Base-by-base conservation (phyloP, 2,329 filamentous ascomycete genomes). In the Cercospora nicotianae region DNA sequence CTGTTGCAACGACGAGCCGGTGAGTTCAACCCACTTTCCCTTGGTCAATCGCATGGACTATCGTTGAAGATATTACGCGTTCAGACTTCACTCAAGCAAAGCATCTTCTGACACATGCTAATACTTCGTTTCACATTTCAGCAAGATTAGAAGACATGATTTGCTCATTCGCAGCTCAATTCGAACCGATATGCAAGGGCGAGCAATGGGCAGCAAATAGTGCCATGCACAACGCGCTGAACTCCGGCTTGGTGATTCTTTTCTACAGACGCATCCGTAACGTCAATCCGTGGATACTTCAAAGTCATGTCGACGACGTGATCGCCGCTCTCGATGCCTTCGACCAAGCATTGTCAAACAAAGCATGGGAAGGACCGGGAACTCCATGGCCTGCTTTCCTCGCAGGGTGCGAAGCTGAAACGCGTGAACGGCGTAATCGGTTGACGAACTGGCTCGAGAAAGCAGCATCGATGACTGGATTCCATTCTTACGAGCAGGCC, bases 231-330 rank as follows among this genome's bases (percentile, higher is more conserved):
- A 75, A 77, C 18, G 81, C 81, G 0, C 69, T 83, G 67, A 80
- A 79, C 55, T 74, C 77, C 9, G 80, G 80, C 0, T 70, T 82
- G 5, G 75, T 82, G 5, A 80, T 83, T 1, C 79, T 81, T 51
- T 82, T 82, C 70, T 82, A 82, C 67, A 75, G 80, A 2, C 76
- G 81, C 5, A 77, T 82, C 16, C 76, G 78, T 18, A 75, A 80
- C 6, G 78, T 79, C 2, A 79, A 82, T 58, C 76, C 79, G 0
- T 76, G 76, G 31, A 78, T 81, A 2, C 63, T 82, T 3, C 80
- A 81, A 67, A 73, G 77, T 1, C 77, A 80, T 60, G 79, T 82
- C 7, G 75, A 78, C 36, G 74, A 75, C 59, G 78, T 79, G 1
- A 77, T 81, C 12, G 51, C 75, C 5, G 71, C 77, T 2, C 70